Conservation (phyloP, 345 rosid species). For the Populus tremula region DNA sequence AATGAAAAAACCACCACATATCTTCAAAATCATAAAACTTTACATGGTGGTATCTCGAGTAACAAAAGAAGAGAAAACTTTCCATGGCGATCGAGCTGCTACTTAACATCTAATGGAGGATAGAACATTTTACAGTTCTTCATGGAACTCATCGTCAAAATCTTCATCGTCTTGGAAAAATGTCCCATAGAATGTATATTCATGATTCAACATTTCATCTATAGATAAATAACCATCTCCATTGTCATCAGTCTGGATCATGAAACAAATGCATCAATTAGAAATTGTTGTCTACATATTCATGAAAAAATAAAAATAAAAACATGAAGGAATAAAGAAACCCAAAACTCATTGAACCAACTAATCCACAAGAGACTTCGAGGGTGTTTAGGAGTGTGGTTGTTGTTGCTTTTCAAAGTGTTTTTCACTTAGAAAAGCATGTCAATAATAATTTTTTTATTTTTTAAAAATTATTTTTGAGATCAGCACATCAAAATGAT, state of each 20-base stretch:
- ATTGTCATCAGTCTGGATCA: slow-evolving; percentile 57
- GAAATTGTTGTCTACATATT: too few species aligned
- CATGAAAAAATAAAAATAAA: background rate
- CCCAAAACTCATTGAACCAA: too few species aligned
- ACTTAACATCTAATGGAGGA: too few species aligned
- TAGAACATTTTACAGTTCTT: slow-evolving; percentile 41
- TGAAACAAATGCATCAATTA: background rate
- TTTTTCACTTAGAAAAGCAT: too few species aligned
- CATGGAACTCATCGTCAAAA: slow-evolving; percentile 39
- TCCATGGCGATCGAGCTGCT: background rate
- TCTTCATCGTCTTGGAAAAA: slow-evolving; percentile 36
- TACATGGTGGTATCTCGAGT: background rate
- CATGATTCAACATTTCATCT: slow-evolving; percentile 59
- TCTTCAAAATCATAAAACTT: too few species aligned
- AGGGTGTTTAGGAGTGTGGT: too few species aligned
- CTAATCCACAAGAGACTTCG: too few species aligned
- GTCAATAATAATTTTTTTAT: too few species aligned
- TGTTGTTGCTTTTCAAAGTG: too few species aligned
- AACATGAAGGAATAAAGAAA: background rate
- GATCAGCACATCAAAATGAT: too few species aligned
- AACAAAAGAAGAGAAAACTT: background rate
- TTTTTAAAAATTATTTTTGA: too few species aligned
- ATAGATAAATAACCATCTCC: slow-evolving; percentile 52
- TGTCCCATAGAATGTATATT: slow-evolving; percentile 50
- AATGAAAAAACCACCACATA: too few species aligned